These are phyloP conservation scores for Glonium stellatum DNA, from an alignment of 495 filamentous ascomycete species.

Conservation along the genomic window DNA sequence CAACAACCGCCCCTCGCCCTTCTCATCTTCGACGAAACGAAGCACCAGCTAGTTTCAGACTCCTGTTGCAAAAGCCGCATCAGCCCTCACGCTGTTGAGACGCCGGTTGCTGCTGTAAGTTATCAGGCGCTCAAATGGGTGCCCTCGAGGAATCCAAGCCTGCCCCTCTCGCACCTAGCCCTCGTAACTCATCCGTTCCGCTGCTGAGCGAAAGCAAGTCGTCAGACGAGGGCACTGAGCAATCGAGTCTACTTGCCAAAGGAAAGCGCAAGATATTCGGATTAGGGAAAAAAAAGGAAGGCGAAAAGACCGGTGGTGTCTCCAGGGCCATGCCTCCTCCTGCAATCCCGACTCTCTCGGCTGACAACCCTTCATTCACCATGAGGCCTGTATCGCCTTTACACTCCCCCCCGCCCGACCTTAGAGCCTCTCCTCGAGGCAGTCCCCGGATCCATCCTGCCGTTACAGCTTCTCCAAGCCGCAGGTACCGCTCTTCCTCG, in stretches of 20 bases:
- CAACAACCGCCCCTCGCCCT: conserved; percentile 4
- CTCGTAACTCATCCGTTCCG: conserved; percentile 8
- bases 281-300: conserved; percentile 23
- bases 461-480: conserved; percentile 18
- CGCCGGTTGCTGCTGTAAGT: not conserved
- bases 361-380: conserved; percentile 13
- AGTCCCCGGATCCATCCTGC: conserved; percentile 25
- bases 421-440: conserved; percentile 21
- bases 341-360: conserved; percentile 13
- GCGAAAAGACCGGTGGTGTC: conserved; percentile 5
- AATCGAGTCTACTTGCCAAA: conserved; percentile 22
- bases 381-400: conserved; percentile 6
- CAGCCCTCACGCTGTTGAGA: not conserved
- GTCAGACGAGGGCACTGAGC: conserved; percentile 6
- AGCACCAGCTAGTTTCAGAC: conserved; percentile 6
- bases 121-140: conserved; percentile 20
- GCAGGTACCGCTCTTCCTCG: conserved; percentile 36
- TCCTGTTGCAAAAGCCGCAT: not conserved
- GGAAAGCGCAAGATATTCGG: conserved; percentile 26
- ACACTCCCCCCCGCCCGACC: conserved; percentile 7
- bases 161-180: conserved; percentile 11
- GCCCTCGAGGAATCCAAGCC: conserved; percentile 9
- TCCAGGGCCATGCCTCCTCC: conserved; percentile 10
- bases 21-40: conserved; percentile 3
- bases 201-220: conserved; percentile 13